These are phyloP conservation scores for Colletotrichum acutatum DNA, from an alignment of 2,329 filamentous ascomycete species.

Conservation along the genomic window DNA sequence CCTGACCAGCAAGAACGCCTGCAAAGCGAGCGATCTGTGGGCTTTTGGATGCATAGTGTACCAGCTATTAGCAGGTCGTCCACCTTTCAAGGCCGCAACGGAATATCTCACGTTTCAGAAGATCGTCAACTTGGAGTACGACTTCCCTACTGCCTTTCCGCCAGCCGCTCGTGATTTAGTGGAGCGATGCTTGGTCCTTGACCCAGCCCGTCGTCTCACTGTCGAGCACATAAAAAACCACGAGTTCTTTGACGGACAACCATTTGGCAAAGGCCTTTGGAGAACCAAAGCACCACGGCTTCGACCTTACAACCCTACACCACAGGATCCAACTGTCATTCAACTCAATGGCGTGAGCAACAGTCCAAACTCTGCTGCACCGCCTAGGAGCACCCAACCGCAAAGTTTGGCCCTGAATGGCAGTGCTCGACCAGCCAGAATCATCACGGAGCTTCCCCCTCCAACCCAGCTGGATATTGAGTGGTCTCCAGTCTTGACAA, in stretches of 20 bases:
- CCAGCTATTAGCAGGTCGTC: conserved; percentile 92
- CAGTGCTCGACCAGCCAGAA: conserved; percentile 73
- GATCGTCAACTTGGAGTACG: conserved; percentile 93
- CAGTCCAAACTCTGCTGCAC: conserved; percentile 42
- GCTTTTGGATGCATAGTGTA: conserved; percentile 99
- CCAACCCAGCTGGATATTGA: conserved; percentile 97
- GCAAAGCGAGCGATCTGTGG: conserved; percentile 98
- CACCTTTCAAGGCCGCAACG: conserved; percentile 94
- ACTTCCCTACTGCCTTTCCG: conserved; percentile 91
- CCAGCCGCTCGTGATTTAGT: conserved; percentile 87
- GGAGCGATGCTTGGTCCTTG: conserved; percentile 88
- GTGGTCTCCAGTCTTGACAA: conserved; percentile 95
- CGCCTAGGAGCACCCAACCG: conserved; percentile 47
- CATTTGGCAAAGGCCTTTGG: conserved; percentile 88
- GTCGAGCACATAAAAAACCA: conserved; percentile 98
- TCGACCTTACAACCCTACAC: conserved; percentile 82
- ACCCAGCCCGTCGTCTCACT: conserved; percentile 84
- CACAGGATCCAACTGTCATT: conserved; percentile 79
- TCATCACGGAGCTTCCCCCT: conserved; percentile 96
- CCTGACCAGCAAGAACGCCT: conserved; percentile 95
- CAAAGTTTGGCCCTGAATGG: conserved; percentile 56
- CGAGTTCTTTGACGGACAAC: conserved; percentile 89
- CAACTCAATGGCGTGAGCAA: conserved; percentile 71
- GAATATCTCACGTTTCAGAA: conserved; percentile 99
- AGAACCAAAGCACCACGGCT: conserved; percentile 88